These are phyloP conservation scores for Lichtheimia ramosa DNA, from an alignment of 371 early-diverging fungal genomes.

Conservation along the genomic window DNA sequence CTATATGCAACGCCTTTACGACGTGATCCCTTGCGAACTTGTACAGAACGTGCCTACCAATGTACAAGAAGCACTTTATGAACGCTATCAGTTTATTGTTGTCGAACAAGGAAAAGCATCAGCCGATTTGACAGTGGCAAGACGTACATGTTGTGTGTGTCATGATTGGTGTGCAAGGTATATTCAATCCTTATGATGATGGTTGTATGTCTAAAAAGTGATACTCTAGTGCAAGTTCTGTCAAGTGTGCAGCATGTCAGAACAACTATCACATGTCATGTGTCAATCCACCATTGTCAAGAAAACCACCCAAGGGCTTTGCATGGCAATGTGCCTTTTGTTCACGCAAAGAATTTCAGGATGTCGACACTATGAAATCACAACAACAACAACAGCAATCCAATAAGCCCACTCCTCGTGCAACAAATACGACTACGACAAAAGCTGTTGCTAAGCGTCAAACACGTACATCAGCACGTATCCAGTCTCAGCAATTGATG, in stretches of 20 bases:
- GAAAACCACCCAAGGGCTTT: slow-evolving; percentile 79
- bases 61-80: slow-evolving; percentile 61
- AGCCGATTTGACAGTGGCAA: slow-evolving; percentile 67
- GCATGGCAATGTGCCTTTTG: slow-evolving; percentile 82
- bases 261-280: slow-evolving; percentile 77
- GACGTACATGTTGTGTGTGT: slow-evolving; percentile 76
- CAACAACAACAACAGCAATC: not conserved
- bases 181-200: not conserved
- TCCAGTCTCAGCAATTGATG: not conserved
- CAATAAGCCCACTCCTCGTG: not conserved
- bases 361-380: not conserved
- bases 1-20: slow-evolving; percentile 84
- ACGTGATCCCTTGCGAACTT: slow-evolving; percentile 75
- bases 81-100: slow-evolving; percentile 77
- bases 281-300: slow-evolving; percentile 69
- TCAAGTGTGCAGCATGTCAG: slow-evolving; percentile 75
- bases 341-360: slow-evolving; percentile 26
- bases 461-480: not conserved
- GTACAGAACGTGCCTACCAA: slow-evolving; percentile 84
- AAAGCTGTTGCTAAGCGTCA: not conserved
- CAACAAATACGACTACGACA: too few species aligned
- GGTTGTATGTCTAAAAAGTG: not conserved
- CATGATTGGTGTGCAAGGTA: slow-evolving; percentile 75
- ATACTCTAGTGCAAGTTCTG: slow-evolving; percentile 26
- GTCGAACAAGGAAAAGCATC: slow-evolving; percentile 76